Evolutionary conservation across 257 asterid species (phyloP), one percentile per base, ranked within the genome.

Genomic region (Anisodus acutangulus): DNA sequence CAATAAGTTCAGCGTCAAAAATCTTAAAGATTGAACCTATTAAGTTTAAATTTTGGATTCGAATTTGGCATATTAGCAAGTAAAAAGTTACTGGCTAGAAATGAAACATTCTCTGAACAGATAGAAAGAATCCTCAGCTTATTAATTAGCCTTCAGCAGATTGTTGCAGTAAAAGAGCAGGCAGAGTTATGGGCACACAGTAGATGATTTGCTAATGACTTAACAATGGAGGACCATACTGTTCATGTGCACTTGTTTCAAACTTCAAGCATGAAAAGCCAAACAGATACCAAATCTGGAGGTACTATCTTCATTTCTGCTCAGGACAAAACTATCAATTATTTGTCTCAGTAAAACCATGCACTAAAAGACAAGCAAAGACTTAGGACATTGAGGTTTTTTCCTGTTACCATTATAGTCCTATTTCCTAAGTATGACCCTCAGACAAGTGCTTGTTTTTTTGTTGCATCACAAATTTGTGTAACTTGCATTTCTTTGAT

Each of bases 91-190:
- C 16, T 53, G 64, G 64, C 26, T 80, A 19, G 47, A 7, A 15
- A 84, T 45, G 74, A 82, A 82, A 85, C 83, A 82, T 87, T 85
- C 86, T 59, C 86, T 79, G 81, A 60, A 80, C 84, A 85, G 79
- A 85, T 41, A 83, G 84, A 78, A 67, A 62, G 62, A 31, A 78
- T 53, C 81, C 22, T 0, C 43, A 76, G 62, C 22, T 76, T 49
- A 76, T 53, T 78, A 51, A 15, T 68, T 68, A 16, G 26, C 26
- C 81, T 12, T 51, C 8, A 51, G 62, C 47, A 26, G 64, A 37
- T 78, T 26, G 63, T 15, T 51, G 31, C 64, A 72, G 49, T 60
- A 9, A 67, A 67, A 47, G 54, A 71, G 4, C 22, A 62, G 82
- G 16, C 74, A 71, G 22, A 71, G 39, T 82, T 86, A 84, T 72